Percentiles rank a stretch among this genome's conserved stretches.
These are phyloP conservation scores for Pleurozium schreberi DNA, from an alignment of 225 moss, liverwort and hornwort species.

Conservation along the genomic window DNA sequence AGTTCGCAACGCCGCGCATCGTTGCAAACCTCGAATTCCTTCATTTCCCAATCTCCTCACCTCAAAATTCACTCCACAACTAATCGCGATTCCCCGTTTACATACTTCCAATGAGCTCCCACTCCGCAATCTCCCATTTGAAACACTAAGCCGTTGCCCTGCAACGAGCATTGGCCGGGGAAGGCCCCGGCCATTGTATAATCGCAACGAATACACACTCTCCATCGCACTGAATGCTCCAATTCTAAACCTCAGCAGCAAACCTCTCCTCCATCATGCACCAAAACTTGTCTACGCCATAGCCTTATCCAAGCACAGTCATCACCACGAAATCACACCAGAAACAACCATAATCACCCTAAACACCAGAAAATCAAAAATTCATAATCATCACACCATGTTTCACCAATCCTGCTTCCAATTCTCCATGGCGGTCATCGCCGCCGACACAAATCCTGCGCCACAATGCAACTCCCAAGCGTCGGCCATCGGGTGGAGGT, in stretches of 20 bases:
- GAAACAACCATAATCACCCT: neutral
- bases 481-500: neutral
- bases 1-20: conserved; percentile 13
- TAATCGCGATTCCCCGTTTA: neutral
- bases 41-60: neutral
- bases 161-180: neutral
- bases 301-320: neutral
- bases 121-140: neutral
- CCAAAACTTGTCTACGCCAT: neutral
- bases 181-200: conserved; percentile 4
- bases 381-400: neutral
- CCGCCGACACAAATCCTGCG: conserved; percentile 2
- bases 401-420: neutral
- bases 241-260: neutral
- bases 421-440: neutral
- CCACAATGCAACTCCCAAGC: neutral
- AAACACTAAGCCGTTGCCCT: neutral
- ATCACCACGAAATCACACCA: neutral
- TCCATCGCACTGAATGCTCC: neutral
- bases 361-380: no score
- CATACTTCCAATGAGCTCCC: neutral
- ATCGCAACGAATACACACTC: conserved; percentile 11
- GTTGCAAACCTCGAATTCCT: neutral
- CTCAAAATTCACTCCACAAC: neutral
- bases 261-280: neutral